Percentiles rank a stretch among this genome's conserved stretches.
Conservation (phyloP, 2,329 filamentous ascomycete genomes). For the Phialemoniopsis sp. region DNA sequence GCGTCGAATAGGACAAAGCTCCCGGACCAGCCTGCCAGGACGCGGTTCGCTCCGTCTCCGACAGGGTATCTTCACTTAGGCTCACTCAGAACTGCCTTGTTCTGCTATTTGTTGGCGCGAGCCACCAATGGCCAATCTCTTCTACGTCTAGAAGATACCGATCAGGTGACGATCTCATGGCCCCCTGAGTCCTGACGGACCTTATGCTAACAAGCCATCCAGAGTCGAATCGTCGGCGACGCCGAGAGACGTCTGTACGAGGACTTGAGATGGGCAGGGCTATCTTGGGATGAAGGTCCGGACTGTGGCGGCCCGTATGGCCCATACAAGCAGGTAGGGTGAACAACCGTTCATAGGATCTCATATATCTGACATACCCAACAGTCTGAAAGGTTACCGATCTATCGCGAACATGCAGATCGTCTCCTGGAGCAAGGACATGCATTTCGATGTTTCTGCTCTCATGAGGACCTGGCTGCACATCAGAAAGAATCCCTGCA, state of each 20-base stretch:
- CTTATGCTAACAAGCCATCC: constrained; percentile 1
- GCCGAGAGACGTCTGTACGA: constrained; percentile 74
- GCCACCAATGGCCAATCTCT: constrained; percentile 87
- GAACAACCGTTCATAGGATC: too few species aligned
- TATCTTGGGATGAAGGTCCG: constrained; percentile 94
- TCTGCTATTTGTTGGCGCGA: constrained; percentile 88
- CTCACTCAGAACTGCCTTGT: constrained; percentile 88
- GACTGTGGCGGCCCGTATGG: constrained; percentile 76
- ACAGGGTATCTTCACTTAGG: constrained; percentile 93
- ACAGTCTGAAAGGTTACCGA: constrained; percentile 71
- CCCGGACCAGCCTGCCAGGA: constrained; percentile 59
- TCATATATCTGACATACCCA: constrained; percentile 1
- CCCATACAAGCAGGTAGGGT: constrained; percentile 74
- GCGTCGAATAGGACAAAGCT: constrained; percentile 22
- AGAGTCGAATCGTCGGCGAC: constrained; percentile 77
- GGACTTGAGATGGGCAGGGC: constrained; percentile 83
- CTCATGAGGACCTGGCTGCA: constrained; percentile 62
- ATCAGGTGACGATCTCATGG: constrained; percentile 57
- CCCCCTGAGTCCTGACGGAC: constrained; percentile 4
- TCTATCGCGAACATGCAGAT: constrained; percentile 70
- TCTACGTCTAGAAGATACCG: constrained; percentile 90
- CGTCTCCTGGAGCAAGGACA: constrained; percentile 64
- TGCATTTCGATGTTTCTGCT: constrained; percentile 94
- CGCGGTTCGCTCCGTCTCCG: constrained; percentile 92
- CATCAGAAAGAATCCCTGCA: constrained; percentile 61